Evolutionary conservation across 2,329 filamentous ascomycete species (phyloP).

Genomic region (Penicillium olsonii): DNA sequence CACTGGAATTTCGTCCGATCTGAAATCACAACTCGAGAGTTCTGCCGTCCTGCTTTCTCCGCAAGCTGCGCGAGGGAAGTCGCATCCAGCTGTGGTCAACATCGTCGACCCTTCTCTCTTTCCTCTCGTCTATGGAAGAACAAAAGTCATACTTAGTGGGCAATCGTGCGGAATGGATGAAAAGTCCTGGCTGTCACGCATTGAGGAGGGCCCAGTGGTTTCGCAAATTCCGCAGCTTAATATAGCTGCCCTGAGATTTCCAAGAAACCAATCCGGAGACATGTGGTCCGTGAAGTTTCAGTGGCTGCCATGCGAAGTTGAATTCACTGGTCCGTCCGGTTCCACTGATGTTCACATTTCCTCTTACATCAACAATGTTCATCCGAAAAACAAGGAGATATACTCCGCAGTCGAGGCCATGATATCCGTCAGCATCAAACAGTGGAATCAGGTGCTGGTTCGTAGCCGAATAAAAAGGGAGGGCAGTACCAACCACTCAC

Average conservation of each 20-base stretch:
- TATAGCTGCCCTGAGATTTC: background rate
- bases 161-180: background rate
- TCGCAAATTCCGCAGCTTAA: background rate
- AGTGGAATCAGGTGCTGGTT: conserved; percentile 9
- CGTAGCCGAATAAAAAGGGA: background rate
- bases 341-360: conserved; percentile 9
- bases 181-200: background rate
- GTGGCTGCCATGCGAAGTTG: conserved; percentile 17
- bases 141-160: background rate
- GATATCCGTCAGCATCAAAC: conserved; percentile 4
- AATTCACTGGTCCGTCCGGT: conserved; percentile 8
- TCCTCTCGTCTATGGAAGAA: conserved; percentile 1
- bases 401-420: conserved; percentile 6
- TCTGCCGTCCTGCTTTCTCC: background rate
- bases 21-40: conserved; percentile 1
- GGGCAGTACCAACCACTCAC: background rate
- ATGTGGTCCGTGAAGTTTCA: conserved; percentile 12
- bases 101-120: background rate
- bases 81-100: background rate
- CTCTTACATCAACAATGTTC: conserved; percentile 12
- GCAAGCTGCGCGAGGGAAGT: background rate
- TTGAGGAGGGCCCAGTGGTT: background rate
- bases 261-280: background rate
- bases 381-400: conserved; percentile 4
- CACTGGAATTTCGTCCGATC: background rate